phyloP scores from a whole-genome alignment of 1,284 basidiomycete genomes.

The Grifola frondosa region DNA sequence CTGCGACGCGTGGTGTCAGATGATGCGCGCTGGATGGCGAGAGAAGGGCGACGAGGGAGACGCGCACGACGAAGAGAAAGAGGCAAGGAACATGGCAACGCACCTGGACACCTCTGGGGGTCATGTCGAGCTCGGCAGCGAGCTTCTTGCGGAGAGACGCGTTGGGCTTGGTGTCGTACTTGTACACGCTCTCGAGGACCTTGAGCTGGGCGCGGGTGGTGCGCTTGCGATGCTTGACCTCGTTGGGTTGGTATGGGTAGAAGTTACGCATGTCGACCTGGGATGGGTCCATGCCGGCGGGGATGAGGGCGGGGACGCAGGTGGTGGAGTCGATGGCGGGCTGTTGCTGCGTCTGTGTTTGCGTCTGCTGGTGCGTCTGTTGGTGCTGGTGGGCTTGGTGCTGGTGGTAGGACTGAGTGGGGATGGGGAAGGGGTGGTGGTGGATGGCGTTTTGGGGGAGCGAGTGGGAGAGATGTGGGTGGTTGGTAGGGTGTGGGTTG shows the following conservation, averaged over 20 bases:
- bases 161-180: constrained; percentile 87
- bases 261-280: constrained; percentile 69
- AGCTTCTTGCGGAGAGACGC: constrained; percentile 76
- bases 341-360: not conserved
- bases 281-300: constrained; percentile 57
- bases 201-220: constrained; percentile 83
- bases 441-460: constrained; percentile 16
- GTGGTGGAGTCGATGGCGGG: constrained; percentile 20
- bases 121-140: constrained; percentile 85
- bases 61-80: constrained; percentile 4
- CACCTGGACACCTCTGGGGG: constrained; percentile 89
- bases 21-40: not conserved
- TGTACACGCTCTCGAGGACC: constrained; percentile 84
- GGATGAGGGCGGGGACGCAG: constrained; percentile 47
- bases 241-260: constrained; percentile 82
- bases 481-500: constrained; percentile 16
- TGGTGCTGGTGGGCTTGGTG: constrained; percentile 4
- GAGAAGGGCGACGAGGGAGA: not conserved
- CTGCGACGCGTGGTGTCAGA: constrained; percentile 37
- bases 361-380: constrained; percentile 8
- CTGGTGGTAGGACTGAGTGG: not conserved
- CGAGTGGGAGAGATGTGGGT: constrained; percentile 8
- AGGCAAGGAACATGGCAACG: constrained; percentile 28
- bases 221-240: constrained; percentile 88
- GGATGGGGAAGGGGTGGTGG: constrained; percentile 17